phyloP scores from a whole-genome alignment of 2,329 filamentous ascomycete species.

The Fusarium concolor region DNA sequence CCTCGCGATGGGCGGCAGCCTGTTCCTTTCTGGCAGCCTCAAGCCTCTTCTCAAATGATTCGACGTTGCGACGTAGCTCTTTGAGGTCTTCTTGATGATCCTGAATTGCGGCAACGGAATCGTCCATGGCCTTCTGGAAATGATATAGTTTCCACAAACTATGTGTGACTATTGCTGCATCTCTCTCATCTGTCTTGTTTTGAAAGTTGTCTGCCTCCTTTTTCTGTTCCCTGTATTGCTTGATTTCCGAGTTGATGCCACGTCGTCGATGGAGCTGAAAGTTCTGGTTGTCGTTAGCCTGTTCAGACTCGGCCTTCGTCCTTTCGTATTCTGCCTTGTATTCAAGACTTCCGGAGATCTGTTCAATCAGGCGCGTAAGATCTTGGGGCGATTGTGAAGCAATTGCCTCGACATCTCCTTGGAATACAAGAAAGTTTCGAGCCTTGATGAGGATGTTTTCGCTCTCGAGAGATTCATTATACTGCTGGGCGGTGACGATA shows the following conservation, averaged over 20 bases:
- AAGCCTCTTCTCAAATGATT: constrained; percentile 82
- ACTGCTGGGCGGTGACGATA: constrained; percentile 87
- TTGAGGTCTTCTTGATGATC: constrained; percentile 95
- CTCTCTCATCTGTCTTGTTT: constrained; percentile 88
- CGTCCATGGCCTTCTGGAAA: constrained; percentile 92
- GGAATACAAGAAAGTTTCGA: constrained; percentile 97
- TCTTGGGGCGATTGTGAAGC: constrained; percentile 95
- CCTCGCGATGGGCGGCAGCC: constrained; percentile 78
- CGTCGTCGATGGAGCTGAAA: constrained; percentile 89
- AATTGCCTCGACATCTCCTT: constrained; percentile 97
- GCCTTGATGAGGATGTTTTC: constrained; percentile 99
- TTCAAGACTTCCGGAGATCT: constrained; percentile 96
- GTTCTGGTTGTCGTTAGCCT: constrained; percentile 87
- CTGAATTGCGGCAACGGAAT: constrained; percentile 89
- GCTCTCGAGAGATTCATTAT: constrained; percentile 90
- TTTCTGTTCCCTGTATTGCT: constrained; percentile 97
- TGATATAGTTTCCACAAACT: constrained; percentile 97
- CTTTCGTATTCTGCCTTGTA: constrained; percentile 94
- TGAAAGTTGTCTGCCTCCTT: constrained; percentile 94
- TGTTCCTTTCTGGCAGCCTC: constrained; percentile 89
- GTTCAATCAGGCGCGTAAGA: constrained; percentile 92
- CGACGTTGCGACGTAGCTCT: constrained; percentile 88
- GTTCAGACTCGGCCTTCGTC: constrained; percentile 86
- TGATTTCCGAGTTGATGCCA: constrained; percentile 97
- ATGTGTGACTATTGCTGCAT: constrained; percentile 91